phyloP scores from a whole-genome alignment of 2,329 filamentous ascomycete genomes.

The Exophiala sideris region DNA sequence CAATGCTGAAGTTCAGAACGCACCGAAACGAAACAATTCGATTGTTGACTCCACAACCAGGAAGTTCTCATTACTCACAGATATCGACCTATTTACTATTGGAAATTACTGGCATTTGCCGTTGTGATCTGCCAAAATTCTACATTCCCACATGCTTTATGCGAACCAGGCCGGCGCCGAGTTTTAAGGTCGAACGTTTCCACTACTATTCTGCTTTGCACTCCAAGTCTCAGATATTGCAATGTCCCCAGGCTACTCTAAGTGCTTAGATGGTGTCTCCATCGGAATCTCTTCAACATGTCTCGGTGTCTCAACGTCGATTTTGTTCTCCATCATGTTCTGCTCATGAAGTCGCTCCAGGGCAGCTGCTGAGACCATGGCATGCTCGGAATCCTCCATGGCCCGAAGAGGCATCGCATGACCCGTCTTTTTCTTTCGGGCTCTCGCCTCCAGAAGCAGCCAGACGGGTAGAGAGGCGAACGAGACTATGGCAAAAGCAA shows the following conservation, averaged over 20 bases:
- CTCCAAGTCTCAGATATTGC: too few species aligned
- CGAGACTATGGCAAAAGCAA: constrained; percentile 20
- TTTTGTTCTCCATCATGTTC: constrained; percentile 8
- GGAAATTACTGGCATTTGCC: too few species aligned
- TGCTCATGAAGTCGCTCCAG: constrained; percentile 10
- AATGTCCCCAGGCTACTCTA: background rate
- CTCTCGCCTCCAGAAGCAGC: constrained; percentile 17
- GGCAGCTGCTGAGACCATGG: constrained; percentile 5
- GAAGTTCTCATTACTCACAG: too few species aligned
- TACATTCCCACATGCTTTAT: too few species aligned
- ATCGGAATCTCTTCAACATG: constrained; percentile 11
- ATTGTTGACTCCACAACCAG: too few species aligned
- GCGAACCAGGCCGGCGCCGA: too few species aligned
- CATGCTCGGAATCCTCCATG: constrained; percentile 20
- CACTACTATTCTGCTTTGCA: too few species aligned
- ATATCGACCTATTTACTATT: too few species aligned
- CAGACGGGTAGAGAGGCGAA: constrained; percentile 21
- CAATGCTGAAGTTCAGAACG: too few species aligned
- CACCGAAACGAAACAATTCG: too few species aligned
- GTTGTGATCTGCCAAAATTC: too few species aligned
- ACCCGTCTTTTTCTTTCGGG: constrained; percentile 23
- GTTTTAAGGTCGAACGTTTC: too few species aligned
- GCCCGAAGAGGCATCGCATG: constrained; percentile 25
- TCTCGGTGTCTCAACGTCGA: constrained; percentile 3
- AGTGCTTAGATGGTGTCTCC: background rate